Evolutionary conservation across 2,329 filamentous ascomycete genomes (phyloP).

Genomic region (Leptoxyphium fumago): DNA sequence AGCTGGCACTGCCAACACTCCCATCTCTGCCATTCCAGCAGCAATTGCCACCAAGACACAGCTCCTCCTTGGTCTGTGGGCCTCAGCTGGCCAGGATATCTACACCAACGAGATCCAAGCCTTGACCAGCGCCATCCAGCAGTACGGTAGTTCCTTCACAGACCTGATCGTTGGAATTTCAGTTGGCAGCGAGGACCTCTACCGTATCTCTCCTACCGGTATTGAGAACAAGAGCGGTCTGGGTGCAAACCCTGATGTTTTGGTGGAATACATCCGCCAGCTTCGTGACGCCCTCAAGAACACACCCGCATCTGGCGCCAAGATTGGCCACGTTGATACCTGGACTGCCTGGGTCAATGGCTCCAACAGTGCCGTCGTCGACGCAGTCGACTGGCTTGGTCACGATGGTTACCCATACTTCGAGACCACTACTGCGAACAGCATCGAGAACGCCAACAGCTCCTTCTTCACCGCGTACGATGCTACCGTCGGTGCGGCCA

Average conservation of each 20-base stretch:
- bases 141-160: slow-evolving; percentile 53
- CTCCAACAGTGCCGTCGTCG: slow-evolving; percentile 55
- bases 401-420: slow-evolving; percentile 79
- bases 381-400: slow-evolving; percentile 62
- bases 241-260: slow-evolving; percentile 46
- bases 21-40: slow-evolving; percentile 60
- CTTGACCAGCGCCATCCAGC: slow-evolving; percentile 50
- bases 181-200: slow-evolving; percentile 66
- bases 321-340: slow-evolving; percentile 74
- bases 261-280: slow-evolving; percentile 57
- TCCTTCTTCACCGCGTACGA: slow-evolving; percentile 56
- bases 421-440: slow-evolving; percentile 53
- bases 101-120: slow-evolving; percentile 64
- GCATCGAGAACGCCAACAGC: slow-evolving; percentile 45
- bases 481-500: slow-evolving; percentile 42
- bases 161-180: slow-evolving; percentile 66
- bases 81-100: slow-evolving; percentile 39
- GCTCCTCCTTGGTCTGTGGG: slow-evolving; percentile 74
- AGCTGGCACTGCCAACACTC: slow-evolving; percentile 46
- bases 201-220: slow-evolving; percentile 53
- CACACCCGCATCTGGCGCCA: slow-evolving; percentile 33
- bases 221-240: slow-evolving; percentile 45
- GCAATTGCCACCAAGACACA: slow-evolving; percentile 67
- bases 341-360: slow-evolving; percentile 61
- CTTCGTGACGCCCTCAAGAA: slow-evolving; percentile 49